These are phyloP conservation scores for Allium sativum DNA, from an alignment of 106 monocot species.

Conservation along the genomic window DNA sequence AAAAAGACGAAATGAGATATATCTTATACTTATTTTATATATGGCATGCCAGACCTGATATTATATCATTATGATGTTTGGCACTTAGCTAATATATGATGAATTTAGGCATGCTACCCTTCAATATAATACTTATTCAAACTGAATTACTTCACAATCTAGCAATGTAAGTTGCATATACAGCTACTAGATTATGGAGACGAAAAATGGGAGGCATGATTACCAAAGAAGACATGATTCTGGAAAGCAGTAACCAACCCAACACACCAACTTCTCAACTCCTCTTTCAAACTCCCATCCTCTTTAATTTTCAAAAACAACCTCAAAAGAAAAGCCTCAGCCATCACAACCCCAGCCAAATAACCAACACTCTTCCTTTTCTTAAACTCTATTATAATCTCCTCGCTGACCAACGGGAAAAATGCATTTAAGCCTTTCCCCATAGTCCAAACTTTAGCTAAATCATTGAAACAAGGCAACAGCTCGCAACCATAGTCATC, in stretches of 20 bases:
- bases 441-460: constrained; percentile 58
- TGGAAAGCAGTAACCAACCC: constrained; percentile 67
- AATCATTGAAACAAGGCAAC: constrained; percentile 54
- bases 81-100: no score
- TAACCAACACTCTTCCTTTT: constrained; percentile 38
- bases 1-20: no score
- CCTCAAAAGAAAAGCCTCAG: constrained; percentile 71
- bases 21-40: no score
- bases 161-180: background rate
- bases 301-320: constrained; percentile 46
- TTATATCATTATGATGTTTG: no score
- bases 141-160: background rate
- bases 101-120: no score
- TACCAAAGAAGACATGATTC: constrained; percentile 71
- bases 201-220: background rate
- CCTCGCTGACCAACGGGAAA: constrained; percentile 62
- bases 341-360: constrained; percentile 60
- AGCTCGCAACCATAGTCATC: constrained; percentile 6
- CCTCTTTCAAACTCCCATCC: constrained; percentile 20
- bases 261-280: constrained; percentile 69
- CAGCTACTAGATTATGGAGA: background rate
- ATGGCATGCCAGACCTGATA: no score
- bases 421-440: constrained; percentile 15
- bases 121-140: no score
- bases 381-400: constrained; percentile 25